Conservation (phyloP, 2,329 filamentous ascomycete species). For the Drechslerella dactyloides region DNA sequence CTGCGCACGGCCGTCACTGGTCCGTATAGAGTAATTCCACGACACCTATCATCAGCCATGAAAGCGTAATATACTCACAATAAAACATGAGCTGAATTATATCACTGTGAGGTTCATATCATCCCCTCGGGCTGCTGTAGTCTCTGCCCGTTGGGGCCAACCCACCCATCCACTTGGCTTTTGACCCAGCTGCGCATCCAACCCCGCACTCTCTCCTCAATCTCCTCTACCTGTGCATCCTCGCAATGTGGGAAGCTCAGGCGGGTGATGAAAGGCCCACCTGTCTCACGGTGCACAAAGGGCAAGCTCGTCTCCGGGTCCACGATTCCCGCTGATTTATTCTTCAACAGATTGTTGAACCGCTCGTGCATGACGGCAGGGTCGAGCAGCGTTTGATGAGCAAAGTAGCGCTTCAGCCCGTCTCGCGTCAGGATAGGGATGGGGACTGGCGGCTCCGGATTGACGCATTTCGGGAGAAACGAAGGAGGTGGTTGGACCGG, state of each 20-base stretch:
- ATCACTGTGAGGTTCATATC: background rate
- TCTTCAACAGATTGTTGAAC: conserved; percentile 37
- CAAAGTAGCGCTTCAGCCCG: conserved; percentile 33
- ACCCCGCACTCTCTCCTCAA: conserved; percentile 44
- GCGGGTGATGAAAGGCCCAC: conserved; percentile 33
- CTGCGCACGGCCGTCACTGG: background rate
- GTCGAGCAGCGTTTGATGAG: conserved; percentile 40
- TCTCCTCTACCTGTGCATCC: conserved; percentile 23
- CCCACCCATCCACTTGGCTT: conserved; percentile 36
- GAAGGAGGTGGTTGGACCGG: conserved; percentile 42
- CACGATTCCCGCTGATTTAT: conserved; percentile 30
- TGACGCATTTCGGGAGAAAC: conserved; percentile 45
- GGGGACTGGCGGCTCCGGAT: conserved; percentile 35
- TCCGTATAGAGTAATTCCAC: background rate
- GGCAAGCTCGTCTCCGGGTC: conserved; percentile 37
- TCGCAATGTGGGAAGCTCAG: conserved; percentile 28
- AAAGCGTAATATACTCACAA: too few species aligned
- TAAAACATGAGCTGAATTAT: conserved; percentile 13
- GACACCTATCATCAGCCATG: background rate
- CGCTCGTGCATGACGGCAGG: conserved; percentile 33
- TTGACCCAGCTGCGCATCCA: conserved; percentile 48
- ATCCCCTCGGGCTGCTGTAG: conserved; percentile 13
- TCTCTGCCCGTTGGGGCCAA: conserved; percentile 9
- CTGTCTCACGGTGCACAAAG: conserved; percentile 33
- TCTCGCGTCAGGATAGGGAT: conserved; percentile 35